A percentile compares a stretch with the other conserved stretches of the same genome.
phyloP scores from a whole-genome alignment of 2,329 filamentous ascomycete genomes.

The Aspergillus sp. region DNA sequence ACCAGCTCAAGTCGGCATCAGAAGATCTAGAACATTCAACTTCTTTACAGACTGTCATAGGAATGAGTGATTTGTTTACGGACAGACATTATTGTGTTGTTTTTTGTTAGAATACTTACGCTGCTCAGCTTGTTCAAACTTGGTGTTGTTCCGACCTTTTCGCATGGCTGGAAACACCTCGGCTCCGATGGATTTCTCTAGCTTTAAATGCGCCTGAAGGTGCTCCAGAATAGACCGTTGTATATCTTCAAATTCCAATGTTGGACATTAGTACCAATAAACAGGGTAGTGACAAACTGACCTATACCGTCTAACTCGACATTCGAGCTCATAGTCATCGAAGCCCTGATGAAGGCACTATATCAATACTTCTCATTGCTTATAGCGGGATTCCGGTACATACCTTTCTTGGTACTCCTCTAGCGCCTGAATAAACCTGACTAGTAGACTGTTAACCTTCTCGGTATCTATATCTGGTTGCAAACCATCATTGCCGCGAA shows the following conservation, averaged over 20 bases:
- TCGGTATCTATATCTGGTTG: not conserved
- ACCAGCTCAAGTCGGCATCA: not conserved
- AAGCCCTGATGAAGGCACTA: no score
- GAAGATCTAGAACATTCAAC: slow-evolving; percentile 13
- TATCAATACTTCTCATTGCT: no score
- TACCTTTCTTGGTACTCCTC: no score
- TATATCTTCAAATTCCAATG: not conserved
- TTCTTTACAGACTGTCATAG: slow-evolving; percentile 19
- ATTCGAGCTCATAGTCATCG: no score
- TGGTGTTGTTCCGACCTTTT: slow-evolving; percentile 21
- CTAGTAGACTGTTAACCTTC: not conserved
- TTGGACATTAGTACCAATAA: not conserved
- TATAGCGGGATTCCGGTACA: no score
- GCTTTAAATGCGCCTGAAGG: slow-evolving; percentile 20
- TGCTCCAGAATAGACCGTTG: slow-evolving; percentile 15
- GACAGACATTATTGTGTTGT: no score
- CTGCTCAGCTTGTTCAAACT: slow-evolving; percentile 28
- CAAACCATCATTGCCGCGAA: not conserved
- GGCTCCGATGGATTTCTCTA: slow-evolving; percentile 19
- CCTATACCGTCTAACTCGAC: not conserved
- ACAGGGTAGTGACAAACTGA: not conserved
- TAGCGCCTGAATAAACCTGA: no score
- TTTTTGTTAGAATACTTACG: slow-evolving; percentile 13
- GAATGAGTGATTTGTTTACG: not conserved
- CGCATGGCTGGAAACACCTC: slow-evolving; percentile 25